phyloP scores from a whole-genome alignment of 78 protist species.

The Pelomyxa schiedti region DNA sequence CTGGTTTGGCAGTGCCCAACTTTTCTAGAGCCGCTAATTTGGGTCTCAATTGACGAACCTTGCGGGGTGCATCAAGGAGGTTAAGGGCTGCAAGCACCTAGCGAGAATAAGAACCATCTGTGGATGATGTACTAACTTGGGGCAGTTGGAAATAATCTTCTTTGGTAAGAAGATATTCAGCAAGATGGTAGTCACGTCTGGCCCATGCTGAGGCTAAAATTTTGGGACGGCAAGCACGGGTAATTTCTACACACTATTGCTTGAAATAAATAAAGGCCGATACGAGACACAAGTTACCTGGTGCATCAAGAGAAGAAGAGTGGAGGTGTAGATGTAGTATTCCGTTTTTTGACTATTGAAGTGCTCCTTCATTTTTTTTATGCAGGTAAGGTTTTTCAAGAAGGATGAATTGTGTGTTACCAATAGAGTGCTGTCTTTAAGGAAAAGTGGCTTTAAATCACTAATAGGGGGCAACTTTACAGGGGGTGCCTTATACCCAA shows the following conservation, averaged over 20 bases:
- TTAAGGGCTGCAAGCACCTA: background rate
- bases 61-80: background rate
- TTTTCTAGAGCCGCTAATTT: background rate
- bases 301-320: background rate
- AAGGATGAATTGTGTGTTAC: too few relatives aligned
- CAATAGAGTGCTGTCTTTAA: too few relatives aligned
- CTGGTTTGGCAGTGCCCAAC: background rate
- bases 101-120: too few relatives aligned
- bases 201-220: constrained; percentile 4
- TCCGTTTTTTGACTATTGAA: background rate
- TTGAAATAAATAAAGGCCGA: background rate
- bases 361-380: background rate
- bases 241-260: background rate
- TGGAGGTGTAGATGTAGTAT: background rate
- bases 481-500: too few relatives aligned
- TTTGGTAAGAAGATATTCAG: background rate
- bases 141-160: background rate
- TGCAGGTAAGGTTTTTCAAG: too few relatives aligned
- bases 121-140: too few relatives aligned
- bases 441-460: too few relatives aligned
- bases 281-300: background rate
- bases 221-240: background rate
- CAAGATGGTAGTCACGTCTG: background rate
- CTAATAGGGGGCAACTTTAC: too few relatives aligned
- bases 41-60: background rate